phyloP scores from a whole-genome alignment of 2,329 filamentous ascomycete genomes.

The Penicillium sp. region DNA sequence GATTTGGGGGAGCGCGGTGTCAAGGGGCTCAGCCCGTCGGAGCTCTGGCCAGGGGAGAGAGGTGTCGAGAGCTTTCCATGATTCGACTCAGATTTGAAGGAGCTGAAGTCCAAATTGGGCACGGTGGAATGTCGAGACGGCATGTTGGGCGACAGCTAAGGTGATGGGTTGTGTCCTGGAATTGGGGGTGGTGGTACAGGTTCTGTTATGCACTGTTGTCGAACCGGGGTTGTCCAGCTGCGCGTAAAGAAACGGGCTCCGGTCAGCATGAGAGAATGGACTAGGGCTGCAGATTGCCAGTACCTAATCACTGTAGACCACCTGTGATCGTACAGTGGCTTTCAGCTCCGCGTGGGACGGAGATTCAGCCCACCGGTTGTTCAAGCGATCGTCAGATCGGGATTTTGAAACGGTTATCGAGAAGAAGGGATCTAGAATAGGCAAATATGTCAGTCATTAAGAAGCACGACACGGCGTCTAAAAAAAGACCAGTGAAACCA shows the following conservation, averaged over 20 bases:
- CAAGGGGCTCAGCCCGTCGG: conserved; percentile 36
- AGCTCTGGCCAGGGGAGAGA: conserved; percentile 36
- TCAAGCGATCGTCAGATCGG: background rate
- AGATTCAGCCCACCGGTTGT: background rate
- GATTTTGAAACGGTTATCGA: conserved; percentile 8
- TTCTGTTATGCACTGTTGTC: background rate
- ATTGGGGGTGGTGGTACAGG: background rate
- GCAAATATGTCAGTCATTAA: conserved; percentile 16
- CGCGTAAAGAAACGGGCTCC: background rate
- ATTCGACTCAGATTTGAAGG: conserved; percentile 31
- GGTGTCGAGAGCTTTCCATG: conserved; percentile 32
- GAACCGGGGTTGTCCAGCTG: background rate
- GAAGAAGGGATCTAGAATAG: conserved; percentile 13
- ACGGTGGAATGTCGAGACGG: conserved; percentile 37
- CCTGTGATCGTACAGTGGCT: conserved; percentile 6
- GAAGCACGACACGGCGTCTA: conserved; percentile 2
- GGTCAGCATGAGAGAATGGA: conserved; percentile 10
- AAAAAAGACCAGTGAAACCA: conserved; percentile 24
- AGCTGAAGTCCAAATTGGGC: conserved; percentile 40
- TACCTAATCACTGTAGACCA: conserved; percentile 14
- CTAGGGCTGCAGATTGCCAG: conserved; percentile 8
- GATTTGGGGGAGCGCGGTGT: conserved; percentile 42
- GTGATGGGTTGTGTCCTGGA: background rate
- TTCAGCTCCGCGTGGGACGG: background rate
- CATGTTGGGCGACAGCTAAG: conserved; percentile 29